These are phyloP conservation scores for Prototheca stagnorum DNA, from an alignment of 163 green algal species.

Conservation along the genomic window DNA sequence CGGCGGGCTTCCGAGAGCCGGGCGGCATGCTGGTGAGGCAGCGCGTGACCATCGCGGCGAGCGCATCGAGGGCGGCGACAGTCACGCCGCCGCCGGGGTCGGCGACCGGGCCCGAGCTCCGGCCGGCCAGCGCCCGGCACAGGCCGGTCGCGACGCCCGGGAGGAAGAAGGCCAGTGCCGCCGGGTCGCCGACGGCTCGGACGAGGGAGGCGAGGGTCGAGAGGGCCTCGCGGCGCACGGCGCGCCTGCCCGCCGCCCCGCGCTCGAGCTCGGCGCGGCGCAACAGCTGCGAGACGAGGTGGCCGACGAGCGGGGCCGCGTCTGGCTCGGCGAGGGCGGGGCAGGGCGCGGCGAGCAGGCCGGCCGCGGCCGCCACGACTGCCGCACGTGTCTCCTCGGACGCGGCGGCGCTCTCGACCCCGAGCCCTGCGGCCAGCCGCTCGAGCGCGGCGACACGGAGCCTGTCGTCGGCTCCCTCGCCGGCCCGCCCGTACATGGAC, in stretches of 20 bases:
- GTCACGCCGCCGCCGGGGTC: no score
- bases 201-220: background rate
- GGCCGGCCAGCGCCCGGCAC: no score
- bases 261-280: background rate
- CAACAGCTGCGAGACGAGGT: slow-evolving; percentile 13
- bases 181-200: slow-evolving; percentile 3
- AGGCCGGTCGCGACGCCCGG: slow-evolving; percentile 45
- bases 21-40: no score
- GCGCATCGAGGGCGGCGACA: no score
- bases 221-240: background rate
- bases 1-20: no score
- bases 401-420: background rate
- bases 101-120: no score
- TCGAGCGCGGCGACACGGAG: no score
- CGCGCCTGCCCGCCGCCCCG: background rate
- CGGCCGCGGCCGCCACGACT: slow-evolving; percentile 21
- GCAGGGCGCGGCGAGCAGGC: slow-evolving; percentile 13
- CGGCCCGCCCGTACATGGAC: no score
- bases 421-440: no score
- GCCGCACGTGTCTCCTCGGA: slow-evolving; percentile 36
- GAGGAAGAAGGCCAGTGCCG: slow-evolving; percentile 44
- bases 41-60: no score
- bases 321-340: background rate
- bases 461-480: no score
- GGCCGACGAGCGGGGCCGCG: background rate